phyloP scores from a whole-genome alignment of 2,329 filamentous ascomycete species.

The Leptographium procerum region DNA sequence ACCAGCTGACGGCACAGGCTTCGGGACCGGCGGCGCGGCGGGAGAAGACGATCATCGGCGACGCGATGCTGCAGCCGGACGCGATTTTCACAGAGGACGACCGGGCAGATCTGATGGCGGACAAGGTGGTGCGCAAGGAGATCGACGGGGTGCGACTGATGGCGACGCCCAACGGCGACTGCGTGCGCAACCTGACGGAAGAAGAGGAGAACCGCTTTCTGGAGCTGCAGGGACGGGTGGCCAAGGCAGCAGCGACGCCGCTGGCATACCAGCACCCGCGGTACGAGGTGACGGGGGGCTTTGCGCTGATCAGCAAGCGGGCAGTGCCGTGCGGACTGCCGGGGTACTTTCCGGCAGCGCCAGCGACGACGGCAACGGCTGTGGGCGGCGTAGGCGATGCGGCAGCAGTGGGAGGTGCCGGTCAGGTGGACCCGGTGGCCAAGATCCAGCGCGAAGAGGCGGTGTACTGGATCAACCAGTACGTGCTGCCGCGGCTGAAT shows the following conservation, averaged over 20 bases:
- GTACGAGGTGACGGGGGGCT: slow-evolving; percentile 44
- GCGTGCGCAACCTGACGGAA: slow-evolving; percentile 57
- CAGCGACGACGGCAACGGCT: neutral
- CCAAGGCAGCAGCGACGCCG: slow-evolving; percentile 36
- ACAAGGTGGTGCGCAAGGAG: slow-evolving; percentile 48
- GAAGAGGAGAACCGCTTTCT: slow-evolving; percentile 63
- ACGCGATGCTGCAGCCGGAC: slow-evolving; percentile 24
- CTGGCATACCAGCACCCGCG: slow-evolving; percentile 44
- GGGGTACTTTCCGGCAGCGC: slow-evolving; percentile 44
- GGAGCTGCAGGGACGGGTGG: slow-evolving; percentile 51
- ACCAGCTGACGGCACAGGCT: neutral
- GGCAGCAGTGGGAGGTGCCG: slow-evolving; percentile 9
- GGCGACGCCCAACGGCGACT: slow-evolving; percentile 65
- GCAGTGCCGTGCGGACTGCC: slow-evolving; percentile 54
- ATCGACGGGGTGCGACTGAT: slow-evolving; percentile 56
- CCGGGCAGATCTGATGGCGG: slow-evolving; percentile 40
- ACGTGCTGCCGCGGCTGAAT: slow-evolving; percentile 49
- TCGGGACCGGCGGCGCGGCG: neutral
- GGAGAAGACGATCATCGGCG: slow-evolving; percentile 5
- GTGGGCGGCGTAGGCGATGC: slow-evolving; percentile 22
- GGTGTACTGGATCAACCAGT: slow-evolving; percentile 58
- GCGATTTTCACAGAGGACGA: slow-evolving; percentile 42
- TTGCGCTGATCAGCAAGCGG: slow-evolving; percentile 51
- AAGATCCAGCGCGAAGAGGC: slow-evolving; percentile 58
- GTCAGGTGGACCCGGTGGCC: slow-evolving; percentile 43